Evolutionary conservation across 371 early-diverging fungal species (phyloP), one percentile per base, ranked within the genome.

Genomic region (Blakeslea trispora): DNA sequence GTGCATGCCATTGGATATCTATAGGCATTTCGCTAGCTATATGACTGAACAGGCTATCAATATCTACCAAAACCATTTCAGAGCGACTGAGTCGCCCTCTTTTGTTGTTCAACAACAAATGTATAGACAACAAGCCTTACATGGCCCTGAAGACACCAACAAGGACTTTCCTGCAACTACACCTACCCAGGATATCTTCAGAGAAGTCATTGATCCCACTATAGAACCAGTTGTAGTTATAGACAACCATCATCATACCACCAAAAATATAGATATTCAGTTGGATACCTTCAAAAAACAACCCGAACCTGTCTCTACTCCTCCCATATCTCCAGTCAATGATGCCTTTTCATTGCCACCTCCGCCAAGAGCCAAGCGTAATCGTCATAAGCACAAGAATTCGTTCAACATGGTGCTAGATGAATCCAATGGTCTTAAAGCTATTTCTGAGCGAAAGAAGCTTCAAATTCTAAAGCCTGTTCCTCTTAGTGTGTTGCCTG

Each of bases 11-110:
- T 37, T 72, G 5, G 32, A 64, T 2, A 9, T 74, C 5, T 72
- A 70, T 31, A 59, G 49, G 1, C 46, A 57, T 0, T 57, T 77
- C 9, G 57, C 64, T 17, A 56, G 51, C n/a, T 56, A 55, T 22
- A 59, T 71, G 4, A 71, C 78, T 0, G 71, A 74, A 17, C 57
- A 68, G 37, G 68, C 78, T 1, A 61, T 66, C 6, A 50, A 57
- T 8, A 46, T 56, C 7, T 72, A 71, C 43, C 56, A 62, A 19
- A 13, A 24, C 3, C 31, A 46, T 8, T 21, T 17, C 6, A 28
- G 32, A 19, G 13, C 48, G 46, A 15, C 22, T 14, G 9, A 45
- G 21, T 9, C 53, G 8, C 43, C 55, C 28, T 51, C 53, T n/a
- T 66, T 58, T 48, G 24, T 53, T 2, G 22, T 54, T 18, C 67